A percentile compares a stretch with the other conserved stretches of the same genome.
phyloP scores from a whole-genome alignment of 1,284 basidiomycete species.

The Hemileia vastatrix region DNA sequence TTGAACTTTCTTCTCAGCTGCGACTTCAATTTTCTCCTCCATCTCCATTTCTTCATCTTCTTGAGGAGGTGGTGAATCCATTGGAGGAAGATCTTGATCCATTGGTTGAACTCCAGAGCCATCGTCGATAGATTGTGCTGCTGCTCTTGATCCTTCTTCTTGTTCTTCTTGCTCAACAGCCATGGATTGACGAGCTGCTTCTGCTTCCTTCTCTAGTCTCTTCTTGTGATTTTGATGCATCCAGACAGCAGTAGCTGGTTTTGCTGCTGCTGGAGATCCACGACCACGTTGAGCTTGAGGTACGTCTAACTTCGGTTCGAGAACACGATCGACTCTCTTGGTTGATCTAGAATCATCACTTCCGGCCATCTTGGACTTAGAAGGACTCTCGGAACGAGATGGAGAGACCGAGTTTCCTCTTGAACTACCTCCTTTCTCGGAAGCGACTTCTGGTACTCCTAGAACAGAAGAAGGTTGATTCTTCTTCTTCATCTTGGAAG shows the following conservation, averaged over 20 bases:
- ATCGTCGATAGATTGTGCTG: neutral
- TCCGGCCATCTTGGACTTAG: neutral
- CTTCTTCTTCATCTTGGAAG: neutral
- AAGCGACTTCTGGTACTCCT: neutral
- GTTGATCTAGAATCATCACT: neutral
- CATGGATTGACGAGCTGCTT: neutral
- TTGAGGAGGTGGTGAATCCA: neutral
- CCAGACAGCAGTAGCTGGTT: neutral
- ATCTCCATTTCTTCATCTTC: neutral
- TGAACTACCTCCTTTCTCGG: neutral
- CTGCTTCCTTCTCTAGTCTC: neutral
- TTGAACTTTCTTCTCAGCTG: neutral
- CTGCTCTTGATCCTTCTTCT: too few species aligned
- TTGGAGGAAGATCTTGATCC: neutral
- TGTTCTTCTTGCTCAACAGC: too few species aligned
- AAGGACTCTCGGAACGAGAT: neutral
- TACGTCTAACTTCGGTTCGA: neutral
- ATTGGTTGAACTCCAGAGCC: neutral
- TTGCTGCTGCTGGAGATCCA: neutral
- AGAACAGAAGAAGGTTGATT: neutral
- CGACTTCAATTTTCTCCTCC: neutral
- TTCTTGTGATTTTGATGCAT: neutral
- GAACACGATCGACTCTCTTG: neutral
- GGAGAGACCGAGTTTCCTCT: neutral
- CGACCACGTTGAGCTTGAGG: neutral